A percentile compares a stretch with the other conserved stretches of the same genome.
Conservation (phyloP, 2,329 filamentous ascomycete genomes). For the Cladosporium sp. region DNA sequence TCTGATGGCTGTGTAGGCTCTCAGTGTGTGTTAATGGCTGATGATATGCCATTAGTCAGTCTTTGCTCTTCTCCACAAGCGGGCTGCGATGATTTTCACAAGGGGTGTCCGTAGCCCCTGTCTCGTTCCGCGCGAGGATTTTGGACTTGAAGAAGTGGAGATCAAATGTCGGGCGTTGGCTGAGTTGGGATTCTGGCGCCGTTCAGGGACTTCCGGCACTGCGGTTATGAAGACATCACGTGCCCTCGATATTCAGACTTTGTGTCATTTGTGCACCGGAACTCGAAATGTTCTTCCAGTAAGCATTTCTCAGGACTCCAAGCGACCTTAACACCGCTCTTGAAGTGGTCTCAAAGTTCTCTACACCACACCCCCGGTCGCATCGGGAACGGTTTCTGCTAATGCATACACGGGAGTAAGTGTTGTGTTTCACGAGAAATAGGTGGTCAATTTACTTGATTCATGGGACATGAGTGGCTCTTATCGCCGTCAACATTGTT, state of each 20-base stretch:
- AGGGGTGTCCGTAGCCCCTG: neutral
- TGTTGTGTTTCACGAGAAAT: neutral
- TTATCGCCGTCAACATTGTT: neutral
- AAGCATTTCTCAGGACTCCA: neutral
- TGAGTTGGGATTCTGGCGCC: neutral
- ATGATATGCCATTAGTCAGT: neutral
- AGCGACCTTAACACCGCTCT: neutral
- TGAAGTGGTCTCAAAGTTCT: neutral
- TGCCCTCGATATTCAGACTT: neutral
- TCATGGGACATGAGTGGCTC: neutral
- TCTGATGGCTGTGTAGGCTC: neutral
- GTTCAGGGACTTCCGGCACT: neutral
- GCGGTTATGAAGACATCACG: neutral
- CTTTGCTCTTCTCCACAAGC: neutral
- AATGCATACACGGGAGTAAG: neutral
- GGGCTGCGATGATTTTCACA: slow-evolving; percentile 3
- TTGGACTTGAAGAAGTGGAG: slow-evolving; percentile 1
- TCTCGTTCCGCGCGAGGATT: neutral
- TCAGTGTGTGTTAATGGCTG: neutral
- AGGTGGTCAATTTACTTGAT: neutral
- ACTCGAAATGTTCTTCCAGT: neutral
- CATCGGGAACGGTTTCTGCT: neutral
- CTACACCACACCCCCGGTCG: neutral
- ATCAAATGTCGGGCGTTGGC: slow-evolving; percentile 2
- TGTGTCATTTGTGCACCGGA: neutral